Conservation (phyloP, 1,284 basidiomycete genomes). For the Caloboletus inedulis region DNA sequence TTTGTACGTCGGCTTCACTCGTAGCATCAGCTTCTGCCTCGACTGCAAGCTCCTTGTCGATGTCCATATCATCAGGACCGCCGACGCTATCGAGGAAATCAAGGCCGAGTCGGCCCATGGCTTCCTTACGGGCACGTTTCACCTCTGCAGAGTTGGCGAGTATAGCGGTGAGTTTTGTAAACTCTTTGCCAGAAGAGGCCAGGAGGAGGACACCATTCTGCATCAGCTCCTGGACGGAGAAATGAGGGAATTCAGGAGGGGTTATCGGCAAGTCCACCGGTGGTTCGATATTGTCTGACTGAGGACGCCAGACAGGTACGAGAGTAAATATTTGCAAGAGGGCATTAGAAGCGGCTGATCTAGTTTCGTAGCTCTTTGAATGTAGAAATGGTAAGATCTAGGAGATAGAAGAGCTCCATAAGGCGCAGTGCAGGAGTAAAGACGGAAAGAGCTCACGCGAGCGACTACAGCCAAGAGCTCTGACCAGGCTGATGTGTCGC, state of each 20-base stretch:
- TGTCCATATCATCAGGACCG: conserved; percentile 69
- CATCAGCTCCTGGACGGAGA: conserved; percentile 75
- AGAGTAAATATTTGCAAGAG: conserved; percentile 83
- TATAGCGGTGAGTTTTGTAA: conserved; percentile 65
- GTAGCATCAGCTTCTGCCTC: conserved; percentile 53
- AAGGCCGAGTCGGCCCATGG: conserved; percentile 77
- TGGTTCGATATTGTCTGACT: conserved; percentile 20
- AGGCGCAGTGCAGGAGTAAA: neutral
- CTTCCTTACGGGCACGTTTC: conserved; percentile 77
- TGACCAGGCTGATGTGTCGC: conserved; percentile 71
- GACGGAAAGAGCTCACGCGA: conserved; percentile 46
- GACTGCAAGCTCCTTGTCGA: conserved; percentile 74
- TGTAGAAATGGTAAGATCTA: conserved; percentile 87
- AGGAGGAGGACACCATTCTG: conserved; percentile 73
- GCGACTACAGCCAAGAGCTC: conserved; percentile 82
- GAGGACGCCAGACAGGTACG: conserved; percentile 80
- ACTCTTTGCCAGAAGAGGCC: conserved; percentile 87
- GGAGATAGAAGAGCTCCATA: neutral
- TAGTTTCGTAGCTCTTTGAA: conserved; percentile 85
- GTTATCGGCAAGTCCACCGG: conserved; percentile 28
- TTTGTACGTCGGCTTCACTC: conserved; percentile 37
- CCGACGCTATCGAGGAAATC: conserved; percentile 74
- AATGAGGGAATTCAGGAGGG: conserved; percentile 61
- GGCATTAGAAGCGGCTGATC: conserved; percentile 80
- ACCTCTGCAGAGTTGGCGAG: conserved; percentile 70